Percentiles rank a stretch among this genome's conserved stretches.
Evolutionary conservation across 1,139 yeast genomes (phyloP).

Genomic region (Geotrichum macrosporum): DNA sequence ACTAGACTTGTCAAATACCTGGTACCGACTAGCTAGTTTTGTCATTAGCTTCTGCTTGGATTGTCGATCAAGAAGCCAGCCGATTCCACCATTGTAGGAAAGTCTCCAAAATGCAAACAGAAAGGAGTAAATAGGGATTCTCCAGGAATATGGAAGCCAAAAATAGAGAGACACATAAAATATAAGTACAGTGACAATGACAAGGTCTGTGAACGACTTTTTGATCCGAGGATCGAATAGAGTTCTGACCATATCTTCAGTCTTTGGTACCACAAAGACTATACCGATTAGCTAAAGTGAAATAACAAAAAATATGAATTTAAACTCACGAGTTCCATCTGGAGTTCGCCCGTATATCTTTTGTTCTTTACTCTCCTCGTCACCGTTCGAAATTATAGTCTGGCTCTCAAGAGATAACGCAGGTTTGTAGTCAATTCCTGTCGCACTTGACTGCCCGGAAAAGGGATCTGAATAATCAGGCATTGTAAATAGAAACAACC

Average conservation of each 20-base stretch:
- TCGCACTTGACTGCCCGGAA: conserved; percentile 15
- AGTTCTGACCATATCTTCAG: conserved; percentile 83
- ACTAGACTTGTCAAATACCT: conserved; percentile 44
- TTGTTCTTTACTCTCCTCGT: conserved; percentile 6
- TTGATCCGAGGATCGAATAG: conserved; percentile 70
- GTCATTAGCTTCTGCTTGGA: conserved; percentile 58
- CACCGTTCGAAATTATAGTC: background rate
- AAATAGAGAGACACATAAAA: conserved; percentile 52
- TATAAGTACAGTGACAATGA: conserved; percentile 52
- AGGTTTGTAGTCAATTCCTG: conserved; percentile 13
- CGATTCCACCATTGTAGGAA: conserved; percentile 76
- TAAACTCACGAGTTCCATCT: conserved; percentile 21
- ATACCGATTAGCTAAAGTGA: background rate
- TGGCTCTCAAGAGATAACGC: background rate
- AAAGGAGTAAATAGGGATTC: conserved; percentile 48
- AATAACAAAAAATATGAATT: background rate
- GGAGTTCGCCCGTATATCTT: conserved; percentile 21
- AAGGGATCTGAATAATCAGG: conserved; percentile 16
- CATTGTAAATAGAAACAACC: too few relatives aligned
- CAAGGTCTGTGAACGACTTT: conserved; percentile 62
- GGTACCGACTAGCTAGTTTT: conserved; percentile 47
- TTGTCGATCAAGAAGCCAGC: conserved; percentile 63
- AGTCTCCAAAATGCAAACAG: conserved; percentile 74
- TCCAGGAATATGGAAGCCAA: conserved; percentile 33
- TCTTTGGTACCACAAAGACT: conserved; percentile 64